Conservation (phyloP, 129 eudicot genomes). For the Artemisia annua region DNA sequence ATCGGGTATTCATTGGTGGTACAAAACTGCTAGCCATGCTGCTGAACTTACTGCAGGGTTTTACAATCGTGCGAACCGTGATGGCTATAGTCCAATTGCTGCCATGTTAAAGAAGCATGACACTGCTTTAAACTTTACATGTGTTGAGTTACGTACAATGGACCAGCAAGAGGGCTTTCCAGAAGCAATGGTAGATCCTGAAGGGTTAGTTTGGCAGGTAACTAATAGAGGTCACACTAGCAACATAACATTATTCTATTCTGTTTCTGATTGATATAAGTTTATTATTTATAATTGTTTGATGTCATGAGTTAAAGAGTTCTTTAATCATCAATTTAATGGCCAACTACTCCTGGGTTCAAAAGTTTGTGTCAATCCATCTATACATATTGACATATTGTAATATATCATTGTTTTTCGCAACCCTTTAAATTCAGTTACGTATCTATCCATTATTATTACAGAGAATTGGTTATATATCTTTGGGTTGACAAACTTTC, state of each 20-base stretch:
- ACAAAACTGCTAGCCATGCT: conserved; percentile 58
- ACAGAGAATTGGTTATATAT: too few species aligned
- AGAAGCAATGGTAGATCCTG: conserved; percentile 57
- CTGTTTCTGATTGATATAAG: neutral
- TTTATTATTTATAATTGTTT: neutral
- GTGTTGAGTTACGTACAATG: too few species aligned
- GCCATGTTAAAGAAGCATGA: too few species aligned
- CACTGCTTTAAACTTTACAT: conserved; percentile 32
- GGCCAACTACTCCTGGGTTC: neutral
- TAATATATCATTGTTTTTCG: neutral
- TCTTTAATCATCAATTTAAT: neutral
- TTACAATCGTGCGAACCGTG: conserved; percentile 56
- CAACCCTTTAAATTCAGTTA: neutral
- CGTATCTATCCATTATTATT: neutral
- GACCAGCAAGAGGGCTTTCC: conserved; percentile 21
- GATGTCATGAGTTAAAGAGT: neutral
- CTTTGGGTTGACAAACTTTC: too few species aligned
- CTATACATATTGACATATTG: neutral
- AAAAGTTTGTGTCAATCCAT: neutral
- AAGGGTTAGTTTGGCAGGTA: conserved; percentile 67
- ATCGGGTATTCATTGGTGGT: conserved; percentile 74
- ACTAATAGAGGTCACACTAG: neutral
- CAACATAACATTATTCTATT: neutral
- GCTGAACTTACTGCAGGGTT: conserved; percentile 73
- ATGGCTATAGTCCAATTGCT: conserved; percentile 36